These are phyloP conservation scores for Xylaria grammica DNA, from an alignment of 495 filamentous ascomycete genomes.

Conservation along the genomic window DNA sequence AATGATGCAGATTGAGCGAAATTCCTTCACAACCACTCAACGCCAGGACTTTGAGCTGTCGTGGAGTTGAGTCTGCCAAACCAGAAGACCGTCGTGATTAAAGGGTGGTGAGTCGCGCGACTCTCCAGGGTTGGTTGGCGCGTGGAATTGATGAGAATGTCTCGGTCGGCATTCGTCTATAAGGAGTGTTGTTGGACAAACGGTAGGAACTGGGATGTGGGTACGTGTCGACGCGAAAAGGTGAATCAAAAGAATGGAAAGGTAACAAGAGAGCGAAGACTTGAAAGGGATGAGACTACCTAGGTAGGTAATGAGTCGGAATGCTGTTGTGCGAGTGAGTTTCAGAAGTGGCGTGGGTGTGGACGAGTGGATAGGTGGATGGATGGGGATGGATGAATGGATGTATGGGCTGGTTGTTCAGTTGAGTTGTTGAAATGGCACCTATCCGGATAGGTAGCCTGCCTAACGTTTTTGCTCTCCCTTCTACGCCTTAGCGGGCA, in stretches of 20 bases:
- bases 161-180: slow-evolving; percentile 21
- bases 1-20: slow-evolving; percentile 8
- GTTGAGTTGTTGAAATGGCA: not conserved
- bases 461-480: not conserved
- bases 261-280: not conserved
- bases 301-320: slow-evolving; percentile 15
- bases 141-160: slow-evolving; percentile 12
- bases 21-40: not conserved
- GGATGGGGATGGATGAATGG: not conserved
- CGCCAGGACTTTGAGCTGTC: not conserved
- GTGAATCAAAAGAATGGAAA: slow-evolving; percentile 3
- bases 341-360: slow-evolving; percentile 16
- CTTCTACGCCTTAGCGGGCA: not conserved
- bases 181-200: not conserved
- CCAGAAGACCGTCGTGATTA: not conserved
- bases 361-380: slow-evolving; percentile 6
- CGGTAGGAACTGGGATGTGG: slow-evolving; percentile 9
- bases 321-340: slow-evolving; percentile 24
- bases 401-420: not conserved
- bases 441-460: too few relatives aligned
- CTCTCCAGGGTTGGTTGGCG: slow-evolving; percentile 16
- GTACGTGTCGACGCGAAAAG: slow-evolving; percentile 14
- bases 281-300: slow-evolving; percentile 14
- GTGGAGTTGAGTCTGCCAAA: not conserved
- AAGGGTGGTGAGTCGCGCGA: not conserved